Base-by-base conservation (phyloP, 2,329 filamentous ascomycete genomes). In the Scedosporium dehoogii region DNA sequence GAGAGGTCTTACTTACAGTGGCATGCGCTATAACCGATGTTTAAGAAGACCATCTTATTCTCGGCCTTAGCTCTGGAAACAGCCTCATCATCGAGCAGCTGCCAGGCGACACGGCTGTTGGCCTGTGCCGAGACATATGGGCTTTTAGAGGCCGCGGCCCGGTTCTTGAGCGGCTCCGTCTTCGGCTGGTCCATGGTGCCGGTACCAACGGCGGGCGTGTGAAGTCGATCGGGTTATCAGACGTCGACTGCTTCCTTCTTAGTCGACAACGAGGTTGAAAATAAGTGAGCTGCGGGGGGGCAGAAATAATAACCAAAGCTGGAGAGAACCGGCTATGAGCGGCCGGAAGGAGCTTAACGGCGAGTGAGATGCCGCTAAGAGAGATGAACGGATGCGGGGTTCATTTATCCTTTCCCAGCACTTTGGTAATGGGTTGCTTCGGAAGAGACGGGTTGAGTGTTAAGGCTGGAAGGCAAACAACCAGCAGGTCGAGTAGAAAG, bases 21-120 rank as follows among this genome's bases (percentile, higher is more conserved):
- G 73, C 94, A 97, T 51, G 94, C 92, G 21, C 89, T 89, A 78
- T 96, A 99, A 58, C 94, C 94, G 70, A 97, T 92, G 72, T 93
- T 96, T 65, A 97, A 79, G 71, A 97, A 97, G 64, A 99, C 87
- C 63, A 96, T 81, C 70, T 92, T 90, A 74, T 97, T 96, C 68
- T 92, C 85, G 68, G 81, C 84, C 73, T 85, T 89, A 16, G 94
- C 93, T 58, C 92, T 80, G 66, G 84, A 83, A 61, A 97, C 80
- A 16, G 91, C 85, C 69, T 92, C 87, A 23, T 88, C 81, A 67
- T 88, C 88, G 80, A 96, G 90, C 64, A 91, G 79, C 79, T 99
- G 94, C 94, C 94, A 99, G 69, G 87, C 86, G 44, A 97, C 92
- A 1, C 87, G 86, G 72, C 96, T 96, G 68, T 88, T 79, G 72